Conservation (phyloP, 192 early-diverging fungal genomes). For the Coemansia sp. region DNA sequence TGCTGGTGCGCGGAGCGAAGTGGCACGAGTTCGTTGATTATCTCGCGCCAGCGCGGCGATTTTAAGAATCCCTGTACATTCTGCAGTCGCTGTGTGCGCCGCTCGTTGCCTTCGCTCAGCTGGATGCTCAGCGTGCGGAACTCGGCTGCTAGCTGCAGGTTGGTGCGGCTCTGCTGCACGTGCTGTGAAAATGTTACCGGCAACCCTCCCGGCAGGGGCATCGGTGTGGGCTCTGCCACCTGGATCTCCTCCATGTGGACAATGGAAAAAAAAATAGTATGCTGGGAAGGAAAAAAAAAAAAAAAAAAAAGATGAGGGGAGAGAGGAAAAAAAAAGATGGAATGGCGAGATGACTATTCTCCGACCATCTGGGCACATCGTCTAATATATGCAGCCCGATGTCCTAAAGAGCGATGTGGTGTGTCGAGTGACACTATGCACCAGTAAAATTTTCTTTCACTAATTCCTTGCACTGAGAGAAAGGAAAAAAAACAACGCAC, state of each 20-base stretch:
- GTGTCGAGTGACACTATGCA: too few species aligned
- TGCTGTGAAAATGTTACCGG: not conserved
- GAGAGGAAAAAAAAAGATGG: not conserved
- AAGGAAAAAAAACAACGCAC: too few species aligned
- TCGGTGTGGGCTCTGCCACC: not conserved
- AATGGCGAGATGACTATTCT: too few species aligned
- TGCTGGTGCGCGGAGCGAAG: conserved; percentile 39
- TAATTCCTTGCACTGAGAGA: too few species aligned
- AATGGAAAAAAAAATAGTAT: not conserved
- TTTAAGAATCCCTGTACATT: conserved; percentile 2
- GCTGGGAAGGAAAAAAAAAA: not conserved
- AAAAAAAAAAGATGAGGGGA: not conserved
- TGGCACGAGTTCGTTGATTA: conserved; percentile 36
- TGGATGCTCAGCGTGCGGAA: conserved; percentile 57
- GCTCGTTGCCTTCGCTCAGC: conserved; percentile 22
- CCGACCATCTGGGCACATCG: too few species aligned
- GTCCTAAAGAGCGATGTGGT: too few species aligned
- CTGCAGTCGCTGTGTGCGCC: not conserved
- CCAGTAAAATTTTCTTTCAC: too few species aligned
- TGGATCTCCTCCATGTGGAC: conserved; percentile 9
- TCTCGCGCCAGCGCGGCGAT: conserved; percentile 25
- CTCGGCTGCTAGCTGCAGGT: conserved; percentile 36
- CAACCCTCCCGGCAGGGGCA: conserved; percentile 17
- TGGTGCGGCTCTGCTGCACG: conserved; percentile 1
- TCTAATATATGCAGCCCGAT: too few species aligned